phyloP scores from a whole-genome alignment of 1,284 basidiomycete genomes.

The Ceratobasidium sp. region DNA sequence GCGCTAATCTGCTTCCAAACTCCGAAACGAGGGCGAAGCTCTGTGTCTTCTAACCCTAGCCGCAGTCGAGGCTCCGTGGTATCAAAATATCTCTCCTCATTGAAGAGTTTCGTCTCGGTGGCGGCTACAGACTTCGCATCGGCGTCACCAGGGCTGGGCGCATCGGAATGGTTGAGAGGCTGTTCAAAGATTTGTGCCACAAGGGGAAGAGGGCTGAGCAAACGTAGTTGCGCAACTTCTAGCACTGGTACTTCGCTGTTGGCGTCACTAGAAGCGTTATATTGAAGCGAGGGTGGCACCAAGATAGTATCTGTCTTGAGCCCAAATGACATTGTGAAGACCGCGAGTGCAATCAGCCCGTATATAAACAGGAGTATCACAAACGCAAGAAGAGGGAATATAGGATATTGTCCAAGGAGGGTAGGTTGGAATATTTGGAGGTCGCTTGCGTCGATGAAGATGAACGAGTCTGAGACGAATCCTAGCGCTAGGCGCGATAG shows the following conservation, averaged over 20 bases:
- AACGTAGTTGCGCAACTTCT: not conserved
- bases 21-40: not conserved
- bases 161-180: not conserved
- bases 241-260: not conserved
- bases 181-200: not conserved
- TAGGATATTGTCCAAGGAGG: not conserved
- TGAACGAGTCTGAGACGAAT: not conserved
- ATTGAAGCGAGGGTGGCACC: not conserved
- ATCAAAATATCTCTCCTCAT: too few relatives aligned
- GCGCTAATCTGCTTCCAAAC: not conserved
- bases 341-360: not conserved
- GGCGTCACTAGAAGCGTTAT: not conserved
- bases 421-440: not conserved
- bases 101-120: not conserved
- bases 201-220: slow-evolving; percentile 4
- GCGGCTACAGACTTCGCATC: not conserved
- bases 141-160: not conserved
- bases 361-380: not conserved
- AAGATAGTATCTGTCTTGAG: not conserved
- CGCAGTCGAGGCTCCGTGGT: not conserved
- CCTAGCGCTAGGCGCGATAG: not conserved
- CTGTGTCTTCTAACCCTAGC: not conserved
- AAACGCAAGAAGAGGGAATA: not conserved
- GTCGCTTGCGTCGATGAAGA: not conserved
- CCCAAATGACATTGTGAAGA: not conserved